Evolutionary conservation across 345 rosid species (phyloP), one percentile per base, ranked within the genome.

Genomic region (Syzygium grande): DNA sequence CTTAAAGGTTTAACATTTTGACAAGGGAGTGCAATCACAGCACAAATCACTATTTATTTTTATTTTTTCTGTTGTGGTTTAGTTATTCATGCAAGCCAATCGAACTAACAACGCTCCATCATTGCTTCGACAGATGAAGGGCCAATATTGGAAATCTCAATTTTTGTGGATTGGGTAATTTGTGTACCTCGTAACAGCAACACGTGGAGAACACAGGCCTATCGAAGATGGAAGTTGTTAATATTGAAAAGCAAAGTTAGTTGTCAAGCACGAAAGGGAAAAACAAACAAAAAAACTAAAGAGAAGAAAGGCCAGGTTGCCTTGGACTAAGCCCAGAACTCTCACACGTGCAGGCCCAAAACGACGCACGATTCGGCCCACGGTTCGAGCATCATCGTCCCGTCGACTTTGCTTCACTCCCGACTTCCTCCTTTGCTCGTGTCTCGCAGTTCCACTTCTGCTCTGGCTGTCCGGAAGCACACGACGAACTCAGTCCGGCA

Each of bases 61-160:
- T n/a, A 12, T n/a, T 61, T 59, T n/a, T 61, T 0, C 38, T 19
- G 4, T 13, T 1, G 5, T n/a, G 11, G 2, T 59, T 7, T 59
- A 59, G 3, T 61, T 61, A n/a, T n/a, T n/a, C 9, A 61, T n/a
- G 14, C 6, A 19, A 61, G 19, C 15, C 19, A 61, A 30, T 61
- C 9, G 1, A n/a, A 61, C 4, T 13, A 3, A 61, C 7, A 2
- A 1, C 17, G 1, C 4, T n/a, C 17, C 2, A 3, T 6, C 34
- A 61, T 61, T 61, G 73, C 17, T 61, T n/a, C 9, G 2, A 61
- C 3, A 7, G 19, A n/a, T 61, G 17, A 16, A 61, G 17, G 73
- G 15, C 34, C 6, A 61, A n/a, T 27, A 61, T 61, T 1, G 19
- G 12, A 61, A 14, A 13, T 61, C 34, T 61, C 38, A 61, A 61